Percentiles rank a stretch among this genome's conserved stretches.
Evolutionary conservation across 2,329 filamentous ascomycete genomes (phyloP).

Genomic region (Penicillium crustosum): DNA sequence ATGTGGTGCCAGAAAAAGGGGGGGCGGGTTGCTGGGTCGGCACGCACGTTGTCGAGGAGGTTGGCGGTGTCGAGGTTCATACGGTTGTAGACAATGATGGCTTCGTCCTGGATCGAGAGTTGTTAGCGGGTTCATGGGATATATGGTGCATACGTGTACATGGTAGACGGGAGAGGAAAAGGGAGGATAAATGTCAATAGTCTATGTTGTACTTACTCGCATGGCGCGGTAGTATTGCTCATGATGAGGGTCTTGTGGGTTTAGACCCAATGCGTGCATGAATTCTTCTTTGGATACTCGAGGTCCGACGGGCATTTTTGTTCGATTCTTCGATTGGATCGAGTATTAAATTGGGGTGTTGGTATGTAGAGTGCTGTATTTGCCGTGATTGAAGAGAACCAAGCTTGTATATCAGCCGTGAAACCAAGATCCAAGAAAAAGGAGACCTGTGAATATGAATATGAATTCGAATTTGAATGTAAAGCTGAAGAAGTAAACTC

Average conservation of each 20-base stretch:
- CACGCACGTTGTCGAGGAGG: conserved; percentile 43
- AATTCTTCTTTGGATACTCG: conserved; percentile 49
- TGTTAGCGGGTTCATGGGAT: not conserved
- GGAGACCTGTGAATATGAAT: not conserved
- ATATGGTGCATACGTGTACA: no score
- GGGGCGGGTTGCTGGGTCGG: conserved; percentile 39
- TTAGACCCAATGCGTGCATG: conserved; percentile 46
- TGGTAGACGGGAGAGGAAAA: not conserved
- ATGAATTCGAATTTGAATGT: not conserved
- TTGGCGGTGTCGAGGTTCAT: conserved; percentile 43
- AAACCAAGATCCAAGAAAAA: not conserved
- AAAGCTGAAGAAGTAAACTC: not conserved
- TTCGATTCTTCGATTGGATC: not conserved
- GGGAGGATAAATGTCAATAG: not conserved
- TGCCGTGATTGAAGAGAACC: not conserved
- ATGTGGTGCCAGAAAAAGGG: conserved; percentile 51
- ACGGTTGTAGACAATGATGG: conserved; percentile 44
- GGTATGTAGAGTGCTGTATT: not conserved
- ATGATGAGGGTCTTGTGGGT: conserved; percentile 43
- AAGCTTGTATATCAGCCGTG: not conserved
- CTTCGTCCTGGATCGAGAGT: conserved; percentile 40
- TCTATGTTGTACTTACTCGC: conserved; percentile 36
- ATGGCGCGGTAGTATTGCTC: conserved; percentile 48
- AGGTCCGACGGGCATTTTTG: conserved; percentile 41
- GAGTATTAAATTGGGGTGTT: not conserved